A percentile compares a stretch with the other conserved stretches of the same genome.
Conservation (phyloP, 805 yeast species). For the Ogataea sp. region DNA sequence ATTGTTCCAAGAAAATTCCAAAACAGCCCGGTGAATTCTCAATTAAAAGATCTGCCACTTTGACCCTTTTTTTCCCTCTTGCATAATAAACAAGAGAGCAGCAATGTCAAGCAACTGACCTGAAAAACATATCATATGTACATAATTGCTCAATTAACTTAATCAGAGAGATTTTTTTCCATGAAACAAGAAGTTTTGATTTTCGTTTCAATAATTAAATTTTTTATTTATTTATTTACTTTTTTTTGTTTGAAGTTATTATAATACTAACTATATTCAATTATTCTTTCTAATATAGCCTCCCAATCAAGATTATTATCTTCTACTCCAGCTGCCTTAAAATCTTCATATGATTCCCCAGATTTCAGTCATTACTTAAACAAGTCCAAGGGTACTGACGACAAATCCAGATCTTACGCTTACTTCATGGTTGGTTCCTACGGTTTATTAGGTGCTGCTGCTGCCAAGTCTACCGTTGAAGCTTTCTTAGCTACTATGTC, state of each 20-base stretch:
- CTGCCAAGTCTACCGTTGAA: slow-evolving; percentile 94
- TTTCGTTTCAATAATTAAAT: too few species aligned
- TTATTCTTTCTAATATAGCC: slow-evolving; percentile 6
- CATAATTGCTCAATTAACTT: background rate
- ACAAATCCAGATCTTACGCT: slow-evolving; percentile 76
- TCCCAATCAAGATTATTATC: slow-evolving; percentile 41
- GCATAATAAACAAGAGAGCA: too few species aligned
- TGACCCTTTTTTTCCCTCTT: too few species aligned
- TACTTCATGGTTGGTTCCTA: slow-evolving; percentile 97
- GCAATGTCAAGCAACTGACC: too few species aligned
- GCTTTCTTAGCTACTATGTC: slow-evolving; percentile 87
- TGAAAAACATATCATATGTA: background rate
- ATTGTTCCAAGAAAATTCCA: too few species aligned
- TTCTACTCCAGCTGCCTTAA: slow-evolving; percentile 41
- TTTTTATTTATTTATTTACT: too few species aligned
- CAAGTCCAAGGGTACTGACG: slow-evolving; percentile 54
- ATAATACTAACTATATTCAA: background rate
- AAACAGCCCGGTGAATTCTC: too few species aligned
- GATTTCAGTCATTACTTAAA: slow-evolving; percentile 78
- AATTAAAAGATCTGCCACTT: too few species aligned
- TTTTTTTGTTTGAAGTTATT: too few species aligned
- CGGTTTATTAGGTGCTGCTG: slow-evolving; percentile 86
- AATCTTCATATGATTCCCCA: slow-evolving; percentile 85
- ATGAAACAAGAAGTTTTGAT: too few species aligned
- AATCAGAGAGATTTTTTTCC: background rate